Evolutionary conservation across 495 filamentous ascomycete genomes (phyloP), one percentile per base, ranked within the genome.

Genomic region (Xylaria flabelliformis): DNA sequence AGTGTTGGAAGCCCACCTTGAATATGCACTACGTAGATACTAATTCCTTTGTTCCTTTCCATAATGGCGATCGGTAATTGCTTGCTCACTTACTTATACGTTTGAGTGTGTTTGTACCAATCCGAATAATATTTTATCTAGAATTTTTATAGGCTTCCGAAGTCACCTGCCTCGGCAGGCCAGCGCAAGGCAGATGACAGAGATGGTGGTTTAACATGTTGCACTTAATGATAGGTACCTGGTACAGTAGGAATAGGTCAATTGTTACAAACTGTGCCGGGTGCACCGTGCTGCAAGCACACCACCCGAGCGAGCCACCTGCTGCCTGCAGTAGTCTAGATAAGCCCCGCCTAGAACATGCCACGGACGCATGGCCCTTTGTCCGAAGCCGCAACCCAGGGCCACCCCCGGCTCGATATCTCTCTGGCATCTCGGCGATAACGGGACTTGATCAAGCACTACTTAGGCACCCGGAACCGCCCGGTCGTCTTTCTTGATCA

Each of bases 371-470:
- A 44, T 50, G 69, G 69, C 69, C 44, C 50, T 71, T 71, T 59
- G 50, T 72, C 70, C 70, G 70, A 72, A 72, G 63, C 70, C 70
- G 70, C 67, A 61, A 50, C 67, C 41, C 53, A 69, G 55, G 53
- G 51, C 12, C 50, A 50, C 39, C 70, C 70, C 70, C 70, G 42
- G 70, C 26, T 39, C 39, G 13, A n/a, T 13, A 58, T n/a, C 26
- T 34, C 36, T 41, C 46, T 64, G 61, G 69, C 48, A 50, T 24
- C 34, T 71, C 62, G 69, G 69, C 61, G 69, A 71, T 71, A 71
- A 65, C 53, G 56, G 50, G 48, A 17, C 26, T 50, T 39, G 34
- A 44, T 9, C 50, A 4, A 67, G n/a, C 21, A 61, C 39, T 70
- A 70, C 55, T 69, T 70, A 70, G 36, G 55, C 56, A 72, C 24